Base-by-base conservation (phyloP, 2,329 filamentous ascomycete genomes). In the Keithomyces neogunnii region DNA sequence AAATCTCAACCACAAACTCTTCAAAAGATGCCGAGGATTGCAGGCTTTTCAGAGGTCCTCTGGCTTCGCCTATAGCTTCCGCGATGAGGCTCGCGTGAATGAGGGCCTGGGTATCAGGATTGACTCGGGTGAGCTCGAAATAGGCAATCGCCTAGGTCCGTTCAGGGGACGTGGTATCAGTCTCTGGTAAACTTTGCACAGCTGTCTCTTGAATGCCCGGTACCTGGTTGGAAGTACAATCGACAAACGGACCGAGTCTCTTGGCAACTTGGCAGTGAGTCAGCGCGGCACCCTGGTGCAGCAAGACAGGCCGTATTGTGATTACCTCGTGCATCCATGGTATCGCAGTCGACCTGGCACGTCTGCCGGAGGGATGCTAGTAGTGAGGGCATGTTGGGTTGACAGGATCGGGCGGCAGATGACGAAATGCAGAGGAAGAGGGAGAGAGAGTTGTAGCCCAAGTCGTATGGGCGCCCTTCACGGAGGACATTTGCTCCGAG, bases 1-100 rank as follows among this genome's bases (percentile, higher is more conserved):
- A 73, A 54, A 80, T 70, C 51, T 85, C 80, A 3, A 79, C 73
- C 2, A 77, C 76, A 28, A 85, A 64, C 52, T 80, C 74, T 9
- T 71, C 67, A 4, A 67, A 54, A 0, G 65, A 58, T 5, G 56
- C 28, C 6, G 53, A 50, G 2, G 56, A 59, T 49, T 62, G 60
- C 2, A 60, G 3, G 56, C 53, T 19, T 5, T 28, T 31, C 11
- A 49, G 10, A 13, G 26, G 40, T n/a, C 6, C 64, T 48, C 4
- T 50, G 9, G 64, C 63, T 10, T 63, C 59, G 7, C 51, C 13
- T 3, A 60, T 57, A 0, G 65, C 62, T n/a, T 61, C 57, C 19
- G 53, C 55, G 33, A 69, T 60, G 40, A 69, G 53, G 11, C 54
- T 49, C 26, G 68, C 63, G 29, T 63, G 55, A 5, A 65, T 48